These are phyloP conservation scores for Lentinus brumalis DNA, from an alignment of 768 basidiomycete species.

Conservation along the genomic window DNA sequence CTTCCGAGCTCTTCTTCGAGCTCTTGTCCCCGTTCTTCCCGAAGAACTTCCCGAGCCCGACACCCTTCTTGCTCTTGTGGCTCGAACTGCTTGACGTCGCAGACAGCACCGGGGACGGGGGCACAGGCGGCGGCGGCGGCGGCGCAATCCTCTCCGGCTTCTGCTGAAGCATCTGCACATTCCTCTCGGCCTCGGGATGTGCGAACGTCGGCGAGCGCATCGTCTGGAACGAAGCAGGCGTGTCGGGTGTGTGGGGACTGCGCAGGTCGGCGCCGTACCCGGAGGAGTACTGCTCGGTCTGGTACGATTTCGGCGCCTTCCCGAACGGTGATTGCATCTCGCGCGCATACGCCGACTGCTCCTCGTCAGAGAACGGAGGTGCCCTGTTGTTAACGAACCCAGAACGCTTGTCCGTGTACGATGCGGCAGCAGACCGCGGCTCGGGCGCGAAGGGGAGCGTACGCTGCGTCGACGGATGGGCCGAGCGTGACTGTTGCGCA, in stretches of 20 bases:
- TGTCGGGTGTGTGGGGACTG: not conserved
- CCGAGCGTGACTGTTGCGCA: not conserved
- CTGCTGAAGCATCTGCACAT: not conserved
- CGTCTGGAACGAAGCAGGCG: too few species aligned
- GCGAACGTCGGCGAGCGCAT: not conserved
- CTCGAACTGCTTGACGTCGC: not conserved
- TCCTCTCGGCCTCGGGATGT: not conserved
- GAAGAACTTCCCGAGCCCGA: slow-evolving; percentile 7
- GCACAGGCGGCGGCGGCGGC: slow-evolving; percentile 2
- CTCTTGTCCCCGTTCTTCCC: not conserved
- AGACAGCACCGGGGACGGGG: slow-evolving; percentile 12
- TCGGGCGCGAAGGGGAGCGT: not conserved
- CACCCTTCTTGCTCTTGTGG: not conserved
- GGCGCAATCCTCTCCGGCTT: not conserved
- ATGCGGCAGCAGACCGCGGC: not conserved
- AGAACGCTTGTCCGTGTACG: not conserved
- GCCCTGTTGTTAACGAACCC: not conserved
- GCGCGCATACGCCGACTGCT: not conserved
- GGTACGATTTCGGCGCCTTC: not conserved
- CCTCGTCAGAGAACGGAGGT: not conserved
- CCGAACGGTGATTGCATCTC: not conserved
- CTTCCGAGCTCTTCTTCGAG: slow-evolving; percentile 6
- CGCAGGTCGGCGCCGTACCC: not conserved
- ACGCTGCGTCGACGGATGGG: not conserved
- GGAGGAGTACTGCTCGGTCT: not conserved